Evolutionary conservation across 176 grass and related monocot genomes (phyloP).

Genomic region (Hyparrhenia diplandra): DNA sequence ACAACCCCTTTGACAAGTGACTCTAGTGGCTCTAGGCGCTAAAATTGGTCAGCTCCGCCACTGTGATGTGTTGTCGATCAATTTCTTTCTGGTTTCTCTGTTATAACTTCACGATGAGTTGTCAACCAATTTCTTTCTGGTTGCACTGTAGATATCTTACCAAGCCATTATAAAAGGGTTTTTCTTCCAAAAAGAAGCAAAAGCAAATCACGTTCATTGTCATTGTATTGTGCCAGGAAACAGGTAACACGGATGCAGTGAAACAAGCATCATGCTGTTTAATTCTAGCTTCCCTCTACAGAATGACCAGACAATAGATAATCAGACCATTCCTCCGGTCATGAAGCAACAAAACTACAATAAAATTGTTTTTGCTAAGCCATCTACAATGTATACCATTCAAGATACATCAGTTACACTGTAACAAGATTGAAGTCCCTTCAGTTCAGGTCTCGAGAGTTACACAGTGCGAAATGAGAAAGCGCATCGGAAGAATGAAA

Average conservation of each 20-base stretch:
- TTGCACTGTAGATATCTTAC: too few relatives aligned
- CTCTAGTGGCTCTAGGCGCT: too few relatives aligned
- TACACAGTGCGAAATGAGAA: conserved; percentile 25
- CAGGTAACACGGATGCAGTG: conserved; percentile 38
- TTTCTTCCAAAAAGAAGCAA: neutral
- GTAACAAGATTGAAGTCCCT: neutral
- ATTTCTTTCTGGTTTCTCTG: too few relatives aligned
- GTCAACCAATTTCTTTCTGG: too few relatives aligned
- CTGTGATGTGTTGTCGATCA: too few relatives aligned
- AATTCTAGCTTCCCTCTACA: conserved; percentile 49
- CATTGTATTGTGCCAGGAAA: conserved; percentile 23
- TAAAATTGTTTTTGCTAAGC: neutral
- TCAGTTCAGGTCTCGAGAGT: conserved; percentile 48
- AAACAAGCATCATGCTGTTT: conserved; percentile 35
- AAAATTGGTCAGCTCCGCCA: too few relatives aligned
- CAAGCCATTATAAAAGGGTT: too few relatives aligned
- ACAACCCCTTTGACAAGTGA: too few relatives aligned
- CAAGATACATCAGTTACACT: neutral
- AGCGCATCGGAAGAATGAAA: conserved; percentile 42
- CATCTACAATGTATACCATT: too few relatives aligned
- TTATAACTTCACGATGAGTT: too few relatives aligned
- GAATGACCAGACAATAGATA: conserved; percentile 10
- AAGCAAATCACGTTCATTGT: neutral
- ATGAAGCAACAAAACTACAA: conserved; percentile 23
- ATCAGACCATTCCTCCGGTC: conserved; percentile 35